Base-by-base conservation (phyloP, 371 early-diverging fungal species). In the Parasitella parasitica region DNA sequence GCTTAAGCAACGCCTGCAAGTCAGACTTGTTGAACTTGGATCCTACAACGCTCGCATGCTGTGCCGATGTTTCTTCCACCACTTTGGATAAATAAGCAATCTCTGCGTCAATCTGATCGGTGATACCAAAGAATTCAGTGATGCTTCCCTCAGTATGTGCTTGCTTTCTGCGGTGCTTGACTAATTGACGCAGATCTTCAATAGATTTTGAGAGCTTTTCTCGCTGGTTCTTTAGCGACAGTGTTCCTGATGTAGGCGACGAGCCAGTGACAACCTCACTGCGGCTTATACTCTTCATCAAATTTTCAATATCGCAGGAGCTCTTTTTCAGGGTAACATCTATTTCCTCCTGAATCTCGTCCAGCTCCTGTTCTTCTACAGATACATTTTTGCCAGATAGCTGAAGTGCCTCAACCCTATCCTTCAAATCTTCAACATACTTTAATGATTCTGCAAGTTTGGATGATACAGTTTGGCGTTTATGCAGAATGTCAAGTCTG, bases 81-180 rank as follows among this genome's bases (percentile, higher is more conserved):
- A 68, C 64, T 36, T 57, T 62, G 11, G 71, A 51, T 7, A 82
- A 49, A 32, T 63, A 51, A 4, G 54, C 27, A 22, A 82, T 77
- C 22, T 76, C 70, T 4, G 61, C 57, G 26, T 80, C 73, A 26
- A 84, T 61, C 64, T 77, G 73, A 48, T 79, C 77, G 7, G 72
- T 71, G 3, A 79, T 71, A n/a, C 60, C 71, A 59, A 82, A 68
- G 54, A 82, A 79, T 9, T 70, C 59, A 5, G 73, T 67, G 36
- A 82, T 63, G 34, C 75, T 79, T 54, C 76, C 77, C 46, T 79
- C 77, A 36, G 71, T 75, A 13, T 69, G 66, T 2, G 81, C 79
- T 54, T 77, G 75, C 18, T 72, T 52, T 38, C 65, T 57, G 12
- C 81, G 77, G 8, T 66, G 66, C 28, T 75, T 61, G 7, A 82